Evolutionary conservation across 192 early-diverging fungal genomes (phyloP).

Genomic region (Tieghemiomyces parasiticus): DNA sequence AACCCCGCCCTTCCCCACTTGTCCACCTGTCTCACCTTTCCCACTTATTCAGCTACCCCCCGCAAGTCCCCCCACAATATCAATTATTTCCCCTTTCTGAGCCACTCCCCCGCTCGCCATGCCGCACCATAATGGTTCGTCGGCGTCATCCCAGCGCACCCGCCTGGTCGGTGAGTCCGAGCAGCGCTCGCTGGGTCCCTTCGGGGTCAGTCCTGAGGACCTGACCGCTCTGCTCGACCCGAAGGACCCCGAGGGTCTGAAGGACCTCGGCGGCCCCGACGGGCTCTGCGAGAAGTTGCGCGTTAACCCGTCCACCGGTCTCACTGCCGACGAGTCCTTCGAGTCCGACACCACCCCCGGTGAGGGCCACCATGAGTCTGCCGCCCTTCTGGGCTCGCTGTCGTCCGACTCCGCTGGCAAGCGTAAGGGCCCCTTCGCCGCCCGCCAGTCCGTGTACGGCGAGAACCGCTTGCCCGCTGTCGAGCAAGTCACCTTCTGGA

Average conservation of each 20-base stretch:
- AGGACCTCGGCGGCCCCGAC: constrained; percentile 38
- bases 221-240: constrained; percentile 46
- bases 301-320: constrained; percentile 43
- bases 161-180: neutral
- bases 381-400: constrained; percentile 4
- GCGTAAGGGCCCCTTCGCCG: constrained; percentile 22
- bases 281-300: constrained; percentile 39
- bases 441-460: constrained; percentile 28
- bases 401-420: constrained; percentile 9
- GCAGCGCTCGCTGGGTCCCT: constrained; percentile 13
- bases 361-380: constrained; percentile 23
- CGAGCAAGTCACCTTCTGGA: constrained; percentile 32
- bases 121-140: neutral
- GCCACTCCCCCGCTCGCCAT: neutral
- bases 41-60: too few species aligned
- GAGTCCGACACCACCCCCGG: constrained; percentile 10
- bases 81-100: neutral
- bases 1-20: too few species aligned
- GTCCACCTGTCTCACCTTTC: too few species aligned
- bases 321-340: constrained; percentile 29
- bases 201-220: constrained; percentile 31
- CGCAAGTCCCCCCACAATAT: too few species aligned
- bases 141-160: constrained; percentile 10
- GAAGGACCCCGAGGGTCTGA: constrained; percentile 40
- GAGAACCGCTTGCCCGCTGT: constrained; percentile 39